Conservation (phyloP, 2,329 filamentous ascomycete genomes). For the Fusarium sp. region DNA sequence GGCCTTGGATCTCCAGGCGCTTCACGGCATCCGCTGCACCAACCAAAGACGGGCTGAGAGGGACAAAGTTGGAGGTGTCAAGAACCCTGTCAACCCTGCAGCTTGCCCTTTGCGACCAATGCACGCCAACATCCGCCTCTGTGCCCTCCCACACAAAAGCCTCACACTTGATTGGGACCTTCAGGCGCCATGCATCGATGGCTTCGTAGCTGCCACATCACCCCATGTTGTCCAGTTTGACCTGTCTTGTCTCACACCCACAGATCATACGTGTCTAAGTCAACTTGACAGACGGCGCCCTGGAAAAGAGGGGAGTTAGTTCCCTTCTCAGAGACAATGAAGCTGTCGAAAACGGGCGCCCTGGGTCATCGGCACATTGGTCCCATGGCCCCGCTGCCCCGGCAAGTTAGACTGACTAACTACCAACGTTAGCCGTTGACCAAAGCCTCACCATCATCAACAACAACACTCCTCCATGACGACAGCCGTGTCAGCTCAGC, state of each 20-base stretch:
- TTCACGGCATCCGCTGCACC: not conserved
- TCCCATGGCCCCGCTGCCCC: not conserved
- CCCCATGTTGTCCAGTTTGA: not conserved
- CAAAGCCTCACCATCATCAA: slow-evolving; percentile 4
- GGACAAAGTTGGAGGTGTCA: not conserved
- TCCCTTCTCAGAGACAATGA: not conserved
- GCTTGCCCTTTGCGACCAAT: slow-evolving; percentile 3
- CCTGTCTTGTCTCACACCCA: slow-evolving; percentile 2
- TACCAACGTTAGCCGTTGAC: not conserved
- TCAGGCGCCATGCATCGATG: slow-evolving; percentile 8
- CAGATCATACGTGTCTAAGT: slow-evolving; percentile 30
- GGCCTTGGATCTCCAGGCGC: not conserved
- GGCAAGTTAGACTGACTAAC: not conserved
- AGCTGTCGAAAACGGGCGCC: not conserved
- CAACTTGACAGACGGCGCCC: slow-evolving; percentile 2
- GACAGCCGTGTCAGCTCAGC: slow-evolving; percentile 39
- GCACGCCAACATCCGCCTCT: slow-evolving; percentile 1
- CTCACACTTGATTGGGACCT: not conserved
- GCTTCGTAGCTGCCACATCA: slow-evolving; percentile 10
- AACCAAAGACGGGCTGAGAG: slow-evolving; percentile 11
- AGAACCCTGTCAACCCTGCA: slow-evolving; percentile 8
- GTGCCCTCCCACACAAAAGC: not conserved
- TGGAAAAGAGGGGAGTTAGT: slow-evolving; percentile 1
- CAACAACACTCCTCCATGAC: slow-evolving; percentile 16
- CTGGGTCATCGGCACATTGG: not conserved